A percentile compares a stretch with the other conserved stretches of the same genome.
Conservation (phyloP, 2,329 filamentous ascomycete species). For the Sporothrix pallida region DNA sequence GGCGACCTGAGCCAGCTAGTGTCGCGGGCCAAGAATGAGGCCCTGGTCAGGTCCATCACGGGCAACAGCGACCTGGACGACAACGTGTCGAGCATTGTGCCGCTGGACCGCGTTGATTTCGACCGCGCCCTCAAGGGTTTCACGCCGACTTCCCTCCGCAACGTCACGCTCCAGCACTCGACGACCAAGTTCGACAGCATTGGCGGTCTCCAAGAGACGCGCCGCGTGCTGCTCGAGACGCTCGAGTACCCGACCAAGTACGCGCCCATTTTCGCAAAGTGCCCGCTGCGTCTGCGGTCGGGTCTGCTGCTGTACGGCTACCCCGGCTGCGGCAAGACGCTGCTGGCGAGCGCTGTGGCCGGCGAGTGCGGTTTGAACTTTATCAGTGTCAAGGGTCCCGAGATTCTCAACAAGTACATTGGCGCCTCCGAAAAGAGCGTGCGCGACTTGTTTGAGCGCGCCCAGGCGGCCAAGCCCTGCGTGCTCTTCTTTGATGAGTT, state of each 20-base stretch:
- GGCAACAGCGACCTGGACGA: slow-evolving; percentile 48
- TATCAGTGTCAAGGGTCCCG: slow-evolving; percentile 96
- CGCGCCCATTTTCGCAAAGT: slow-evolving; percentile 95
- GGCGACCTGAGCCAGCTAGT: slow-evolving; percentile 88
- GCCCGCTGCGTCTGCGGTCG: slow-evolving; percentile 90
- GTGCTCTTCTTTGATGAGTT: slow-evolving; percentile 99
- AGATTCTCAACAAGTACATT: slow-evolving; percentile 99
- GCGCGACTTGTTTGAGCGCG: slow-evolving; percentile 91
- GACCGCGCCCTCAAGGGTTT: slow-evolving; percentile 86
- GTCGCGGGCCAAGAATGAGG: slow-evolving; percentile 86
- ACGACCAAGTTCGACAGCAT: slow-evolving; percentile 93
- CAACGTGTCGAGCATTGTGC: slow-evolving; percentile 59
- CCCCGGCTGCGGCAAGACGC: slow-evolving; percentile 94
- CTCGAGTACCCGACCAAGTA: slow-evolving; percentile 97
- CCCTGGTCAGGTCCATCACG: slow-evolving; percentile 81
- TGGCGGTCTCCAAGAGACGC: slow-evolving; percentile 83
- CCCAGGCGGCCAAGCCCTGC: slow-evolving; percentile 87
- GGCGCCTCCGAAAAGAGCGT: slow-evolving; percentile 96
- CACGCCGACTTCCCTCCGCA: slow-evolving; percentile 90
- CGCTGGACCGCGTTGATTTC: slow-evolving; percentile 77
- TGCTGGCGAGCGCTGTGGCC: slow-evolving; percentile 94
- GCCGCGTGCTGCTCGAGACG: slow-evolving; percentile 91
- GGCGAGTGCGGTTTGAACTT: slow-evolving; percentile 98
- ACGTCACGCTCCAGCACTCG: slow-evolving; percentile 90
- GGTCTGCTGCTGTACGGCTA: slow-evolving; percentile 93